Percentiles rank a stretch among this genome's conserved stretches.
These are phyloP conservation scores for Eucalyptus polyanthemos DNA, from an alignment of 345 rosid species.

Conservation along the genomic window DNA sequence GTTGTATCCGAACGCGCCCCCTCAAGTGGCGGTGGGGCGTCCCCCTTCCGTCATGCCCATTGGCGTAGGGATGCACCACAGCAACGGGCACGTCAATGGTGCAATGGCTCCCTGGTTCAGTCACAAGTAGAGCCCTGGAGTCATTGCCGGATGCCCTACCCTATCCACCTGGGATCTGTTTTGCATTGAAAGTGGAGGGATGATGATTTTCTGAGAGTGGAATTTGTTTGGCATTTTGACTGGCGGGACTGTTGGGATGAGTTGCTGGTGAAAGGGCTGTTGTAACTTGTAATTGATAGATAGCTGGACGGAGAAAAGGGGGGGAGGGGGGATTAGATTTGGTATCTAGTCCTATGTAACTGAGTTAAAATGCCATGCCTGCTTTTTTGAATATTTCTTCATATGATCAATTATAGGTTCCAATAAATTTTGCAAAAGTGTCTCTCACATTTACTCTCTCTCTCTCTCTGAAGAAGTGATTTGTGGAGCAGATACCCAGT, in stretches of 20 bases:
- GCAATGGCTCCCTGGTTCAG: slow-evolving; percentile 81
- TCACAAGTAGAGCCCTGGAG: slow-evolving; percentile 18
- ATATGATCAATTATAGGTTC: not conserved
- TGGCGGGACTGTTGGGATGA: slow-evolving; percentile 18
- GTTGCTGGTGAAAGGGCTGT: not conserved
- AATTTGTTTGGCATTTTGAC: slow-evolving; percentile 16
- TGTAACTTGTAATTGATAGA: not conserved
- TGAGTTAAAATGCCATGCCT: slow-evolving; percentile 11
- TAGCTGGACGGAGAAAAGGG: not conserved
- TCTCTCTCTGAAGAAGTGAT: not conserved
- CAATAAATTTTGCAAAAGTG: not conserved
- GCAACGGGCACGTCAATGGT: slow-evolving; percentile 75
- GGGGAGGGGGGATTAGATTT: not conserved
- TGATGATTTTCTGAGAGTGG: not conserved
- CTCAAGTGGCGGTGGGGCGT: slow-evolving; percentile 58
- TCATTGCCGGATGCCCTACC: not conserved
- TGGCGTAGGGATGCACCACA: slow-evolving; percentile 50
- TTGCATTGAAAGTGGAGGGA: not conserved
- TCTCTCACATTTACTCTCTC: not conserved
- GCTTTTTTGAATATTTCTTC: not conserved
- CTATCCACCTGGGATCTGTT: slow-evolving; percentile 3
- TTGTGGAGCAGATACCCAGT: not conserved
- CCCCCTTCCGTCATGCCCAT: slow-evolving; percentile 60
- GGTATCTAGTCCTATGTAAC: slow-evolving; percentile 10
- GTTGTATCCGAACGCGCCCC: slow-evolving; percentile 48